Base-by-base conservation (phyloP, 106 monocot genomes). In the Platanthera guangdongensis region DNA sequence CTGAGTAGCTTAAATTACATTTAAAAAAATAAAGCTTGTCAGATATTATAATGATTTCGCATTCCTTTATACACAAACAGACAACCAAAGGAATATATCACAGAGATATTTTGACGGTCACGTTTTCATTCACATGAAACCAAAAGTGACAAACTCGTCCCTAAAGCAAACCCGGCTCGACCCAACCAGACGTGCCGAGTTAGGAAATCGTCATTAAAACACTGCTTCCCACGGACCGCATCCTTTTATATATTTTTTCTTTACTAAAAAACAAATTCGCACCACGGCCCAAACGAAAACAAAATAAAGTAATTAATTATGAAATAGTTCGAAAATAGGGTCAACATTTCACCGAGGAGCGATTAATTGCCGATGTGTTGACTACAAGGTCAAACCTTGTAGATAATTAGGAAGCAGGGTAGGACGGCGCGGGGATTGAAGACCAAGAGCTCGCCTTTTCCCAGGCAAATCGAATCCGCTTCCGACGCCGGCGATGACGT, bases 361-460 rank as follows among this genome's bases (percentile, higher is more conserved):
- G 39, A 39, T 39, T 39, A 39, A 25, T 25, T 25, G 25, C 25
- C 25, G 25, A 25, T 25, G 25, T 25, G 21, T 22, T 39, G 11
- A 60, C 18, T 60, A 39, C 0, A 65, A 65, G 12, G 51, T 74
- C 59, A 83, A 71, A 92, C 50, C 60, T 75, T 83, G 48, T 93
- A 93, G 76, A 93, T 90, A 64, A 93, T 86, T 3, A 93, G 87
- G 78, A 93, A 93, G 76, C 92, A 93, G 8, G 92, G 92, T 12
- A 93, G 80, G n/a, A 93, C 82, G 11, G 92, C 92, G 0, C 87
- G 75, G 6, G 83, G 55, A 64, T 93, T 87, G 48, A 93, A 81
- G n/a, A 90, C 89, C 32, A 90, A 11, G 11, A 93, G 78, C 86
- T 88, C 92, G 11, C 86, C 90, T 51, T 82, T 80, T 15, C 81